phyloP scores from a whole-genome alignment of 495 filamentous ascomycete genomes.

The Pyronema omphalodes region DNA sequence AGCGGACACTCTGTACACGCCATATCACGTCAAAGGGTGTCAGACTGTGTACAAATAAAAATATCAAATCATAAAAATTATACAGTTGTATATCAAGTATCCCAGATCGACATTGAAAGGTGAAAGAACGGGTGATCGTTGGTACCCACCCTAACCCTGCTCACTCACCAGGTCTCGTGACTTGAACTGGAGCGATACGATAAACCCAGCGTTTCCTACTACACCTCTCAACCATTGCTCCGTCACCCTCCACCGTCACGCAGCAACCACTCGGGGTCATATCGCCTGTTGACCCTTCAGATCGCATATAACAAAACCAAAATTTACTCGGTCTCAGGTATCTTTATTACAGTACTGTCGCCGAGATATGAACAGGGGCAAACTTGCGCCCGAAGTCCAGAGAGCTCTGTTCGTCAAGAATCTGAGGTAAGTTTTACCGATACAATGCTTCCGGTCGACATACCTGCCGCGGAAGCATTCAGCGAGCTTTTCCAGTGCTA shows the following conservation, averaged over 20 bases:
- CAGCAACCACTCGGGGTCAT: background rate
- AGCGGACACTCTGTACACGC: too few species aligned
- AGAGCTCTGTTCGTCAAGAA: conserved; percentile 98
- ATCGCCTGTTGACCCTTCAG: background rate
- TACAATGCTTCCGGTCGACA: too few species aligned
- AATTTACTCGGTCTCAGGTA: background rate
- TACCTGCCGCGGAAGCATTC: background rate
- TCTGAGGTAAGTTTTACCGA: conserved; percentile 46
- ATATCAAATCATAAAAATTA: too few species aligned
- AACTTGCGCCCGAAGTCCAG: conserved; percentile 81
- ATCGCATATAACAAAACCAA: background rate
- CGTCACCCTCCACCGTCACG: background rate
- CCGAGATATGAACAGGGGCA: conserved; percentile 60
- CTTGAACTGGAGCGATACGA: background rate
- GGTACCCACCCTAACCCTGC: background rate
- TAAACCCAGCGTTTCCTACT: background rate
- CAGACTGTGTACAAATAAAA: too few species aligned
- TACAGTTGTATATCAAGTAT: too few species aligned
- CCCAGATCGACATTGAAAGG: too few species aligned
- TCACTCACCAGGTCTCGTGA: background rate
- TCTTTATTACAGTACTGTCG: background rate
- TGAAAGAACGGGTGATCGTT: too few species aligned
- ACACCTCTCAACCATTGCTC: background rate
- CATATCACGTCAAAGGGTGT: too few species aligned
- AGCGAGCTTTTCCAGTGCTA: background rate